Evolutionary conservation across 345 rosid species (phyloP), one percentile per base, ranked within the genome.

Genomic region (Microthlaspi erraticum): DNA sequence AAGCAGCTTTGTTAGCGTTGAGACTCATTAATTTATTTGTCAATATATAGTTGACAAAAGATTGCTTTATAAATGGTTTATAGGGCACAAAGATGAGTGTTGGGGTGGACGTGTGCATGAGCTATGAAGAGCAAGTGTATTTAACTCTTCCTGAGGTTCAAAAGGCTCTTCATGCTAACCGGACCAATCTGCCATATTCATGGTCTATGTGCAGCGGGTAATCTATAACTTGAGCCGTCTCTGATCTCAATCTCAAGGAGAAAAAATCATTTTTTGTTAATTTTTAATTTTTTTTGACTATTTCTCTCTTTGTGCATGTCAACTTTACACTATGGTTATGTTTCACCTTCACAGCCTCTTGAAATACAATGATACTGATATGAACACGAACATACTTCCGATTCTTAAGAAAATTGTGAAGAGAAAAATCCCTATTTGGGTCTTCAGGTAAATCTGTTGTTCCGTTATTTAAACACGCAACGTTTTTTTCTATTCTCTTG

Each of bases 201-300:
- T 91, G 97, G 98, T 65, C 88, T n/a, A 88, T 87, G 96, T 93
- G 98, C 77, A 87, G 91, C 45, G 5, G 73, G 97, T 88, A 77
- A 26, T 26, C 4, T 26, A 2, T 26, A 26, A 5, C 17, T 57
- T 34, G 5, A 56, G 2, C 45, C 3, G 45, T 68, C 54, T 55
- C 19, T 52, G 7, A 51, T 58, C 14, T 64, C 42, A 42, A 41
- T 32, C 34, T 32, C 29, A 26, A 26, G 4, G 4, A 26, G 4
- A 26, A 26, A 26, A 26, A 26, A 26, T 26, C 29, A 2, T 26
- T 26, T 26, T 23, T 23, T 23, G 2, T 2, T 23, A 2, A 3
- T 23, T 23, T 2, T 23, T 23, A 23, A 0, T 23, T 23, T 23
- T n/a, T n/a, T n/a, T n/a, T n/a, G n/a, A n/a, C n/a, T n/a, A n/a